A percentile compares a stretch with the other conserved stretches of the same genome.
These are phyloP conservation scores for Coccomyxa sp. DNA, from an alignment of 139 green algal genomes.

Conservation along the genomic window DNA sequence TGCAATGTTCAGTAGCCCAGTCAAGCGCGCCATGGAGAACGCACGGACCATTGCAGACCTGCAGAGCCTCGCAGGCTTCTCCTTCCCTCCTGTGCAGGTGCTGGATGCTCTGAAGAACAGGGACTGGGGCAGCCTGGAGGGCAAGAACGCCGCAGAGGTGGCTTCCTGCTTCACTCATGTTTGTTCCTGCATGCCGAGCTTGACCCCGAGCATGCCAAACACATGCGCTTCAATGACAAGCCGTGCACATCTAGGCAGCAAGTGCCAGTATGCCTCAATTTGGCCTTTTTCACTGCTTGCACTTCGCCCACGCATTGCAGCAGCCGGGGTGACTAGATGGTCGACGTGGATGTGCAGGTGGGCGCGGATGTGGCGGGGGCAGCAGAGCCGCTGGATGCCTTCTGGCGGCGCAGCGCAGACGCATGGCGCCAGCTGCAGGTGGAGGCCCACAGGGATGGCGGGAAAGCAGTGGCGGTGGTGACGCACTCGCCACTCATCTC, in stretches of 20 bases:
- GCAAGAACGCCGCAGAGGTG: conserved; percentile 16
- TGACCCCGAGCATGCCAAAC: not conserved
- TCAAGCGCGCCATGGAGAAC: conserved; percentile 22
- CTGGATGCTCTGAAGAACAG: conserved; percentile 23
- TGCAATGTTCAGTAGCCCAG: conserved; percentile 34
- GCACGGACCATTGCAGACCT: conserved; percentile 21
- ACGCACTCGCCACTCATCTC: conserved; percentile 34
- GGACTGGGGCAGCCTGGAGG: conserved; percentile 25
- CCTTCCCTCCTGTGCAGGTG: conserved; percentile 10
- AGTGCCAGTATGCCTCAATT: no score
- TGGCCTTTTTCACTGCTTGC: no score
- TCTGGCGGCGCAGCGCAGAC: conserved; percentile 12
- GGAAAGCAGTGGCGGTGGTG: conserved; percentile 36
- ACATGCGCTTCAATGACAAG: no score
- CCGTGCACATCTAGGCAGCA: no score
- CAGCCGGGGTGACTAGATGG: not conserved
- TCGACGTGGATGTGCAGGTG: conserved; percentile 1
- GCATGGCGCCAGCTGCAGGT: conserved; percentile 12
- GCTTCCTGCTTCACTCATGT: not conserved
- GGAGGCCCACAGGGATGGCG: conserved; percentile 8
- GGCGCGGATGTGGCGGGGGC: conserved; percentile 3
- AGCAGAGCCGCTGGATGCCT: conserved; percentile 20
- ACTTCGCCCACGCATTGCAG: not conserved
- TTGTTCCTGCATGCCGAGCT: not conserved
- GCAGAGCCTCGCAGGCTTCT: conserved; percentile 9